Conservation (phyloP, 495 filamentous ascomycete species). For the Pseudoneurospora amorphoporcata region DNA sequence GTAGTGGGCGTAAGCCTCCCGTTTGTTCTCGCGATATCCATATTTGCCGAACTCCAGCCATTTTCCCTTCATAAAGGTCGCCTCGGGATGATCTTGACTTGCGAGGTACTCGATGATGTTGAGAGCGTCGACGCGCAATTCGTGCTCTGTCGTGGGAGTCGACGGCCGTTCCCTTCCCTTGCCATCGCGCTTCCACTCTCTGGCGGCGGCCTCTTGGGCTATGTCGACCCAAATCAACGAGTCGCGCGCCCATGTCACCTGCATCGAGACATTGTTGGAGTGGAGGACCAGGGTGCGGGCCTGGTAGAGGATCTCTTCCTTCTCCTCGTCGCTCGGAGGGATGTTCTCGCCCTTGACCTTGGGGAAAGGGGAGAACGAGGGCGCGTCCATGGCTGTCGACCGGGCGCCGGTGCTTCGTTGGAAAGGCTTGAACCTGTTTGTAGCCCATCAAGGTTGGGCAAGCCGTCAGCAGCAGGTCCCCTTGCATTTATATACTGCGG, state of each 20-base stretch:
- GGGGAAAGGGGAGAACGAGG: constrained; percentile 87
- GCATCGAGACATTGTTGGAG: constrained; percentile 92
- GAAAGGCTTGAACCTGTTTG: constrained; percentile 39
- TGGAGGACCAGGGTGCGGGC: constrained; percentile 76
- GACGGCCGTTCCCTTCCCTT: constrained; percentile 50
- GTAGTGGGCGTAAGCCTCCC: constrained; percentile 84
- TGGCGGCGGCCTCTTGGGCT: constrained; percentile 54
- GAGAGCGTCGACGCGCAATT: constrained; percentile 77
- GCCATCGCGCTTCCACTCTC: constrained; percentile 51
- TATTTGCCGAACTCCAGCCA: constrained; percentile 99
- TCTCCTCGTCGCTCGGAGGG: constrained; percentile 87
- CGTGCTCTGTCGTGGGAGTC: constrained; percentile 80
- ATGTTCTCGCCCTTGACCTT: constrained; percentile 80
- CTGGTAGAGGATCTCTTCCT: constrained; percentile 75
- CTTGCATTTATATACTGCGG: constrained; percentile 1
- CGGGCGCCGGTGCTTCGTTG: constrained; percentile 18
- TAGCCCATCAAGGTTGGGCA: constrained; percentile 6
- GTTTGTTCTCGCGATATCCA: constrained; percentile 76
- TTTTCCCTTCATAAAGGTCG: constrained; percentile 88
- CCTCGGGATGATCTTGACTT: constrained; percentile 85
- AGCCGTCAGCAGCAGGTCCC: constrained; percentile 13
- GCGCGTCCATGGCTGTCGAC: constrained; percentile 40
- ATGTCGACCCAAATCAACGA: constrained; percentile 82
- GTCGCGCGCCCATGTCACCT: constrained; percentile 93
- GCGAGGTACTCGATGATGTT: constrained; percentile 85